Evolutionary conservation across 148 eudicot genomes (phyloP).

Genomic region (Polygonum maritimum): DNA sequence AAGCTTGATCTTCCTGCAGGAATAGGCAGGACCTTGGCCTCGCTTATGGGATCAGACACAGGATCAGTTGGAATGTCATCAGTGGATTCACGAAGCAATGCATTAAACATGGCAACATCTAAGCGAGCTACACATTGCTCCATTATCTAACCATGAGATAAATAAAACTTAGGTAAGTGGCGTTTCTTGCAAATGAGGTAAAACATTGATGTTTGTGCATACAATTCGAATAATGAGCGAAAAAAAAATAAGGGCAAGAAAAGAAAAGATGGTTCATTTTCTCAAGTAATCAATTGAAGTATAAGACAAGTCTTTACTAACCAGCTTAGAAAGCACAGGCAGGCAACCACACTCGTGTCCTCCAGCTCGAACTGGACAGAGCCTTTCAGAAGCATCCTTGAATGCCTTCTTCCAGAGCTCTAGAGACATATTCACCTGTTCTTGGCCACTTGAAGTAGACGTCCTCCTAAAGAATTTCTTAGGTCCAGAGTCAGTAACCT

Average conservation of each 20-base stretch:
- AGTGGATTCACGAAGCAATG: conserved; percentile 80
- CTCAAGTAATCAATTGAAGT: not conserved
- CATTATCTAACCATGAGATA: conserved; percentile 47
- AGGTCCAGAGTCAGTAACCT: conserved; percentile 24
- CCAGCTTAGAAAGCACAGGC: conserved; percentile 29
- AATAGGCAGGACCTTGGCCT: conserved; percentile 76
- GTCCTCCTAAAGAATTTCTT: conserved; percentile 36
- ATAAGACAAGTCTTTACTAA: not conserved
- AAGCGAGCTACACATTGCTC: conserved; percentile 86
- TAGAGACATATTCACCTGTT: conserved; percentile 52
- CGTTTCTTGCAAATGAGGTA: not conserved
- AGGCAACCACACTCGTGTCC: conserved; percentile 94
- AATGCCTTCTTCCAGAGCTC: conserved; percentile 95
- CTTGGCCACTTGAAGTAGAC: conserved; percentile 45
- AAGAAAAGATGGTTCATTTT: not conserved
- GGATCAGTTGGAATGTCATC: conserved; percentile 95
- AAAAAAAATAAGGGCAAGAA: not conserved
- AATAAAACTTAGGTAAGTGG: not conserved
- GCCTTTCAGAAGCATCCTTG: conserved; percentile 46
- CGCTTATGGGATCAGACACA: conserved; percentile 86
- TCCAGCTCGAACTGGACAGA: conserved; percentile 87
- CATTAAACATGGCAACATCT: conserved; percentile 98
- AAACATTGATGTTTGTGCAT: not conserved
- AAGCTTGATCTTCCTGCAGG: conserved; percentile 86
- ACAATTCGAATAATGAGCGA: not conserved